Conservation (phyloP, 805 yeast genomes). For the Zygosaccharomyces siamensis region DNA sequence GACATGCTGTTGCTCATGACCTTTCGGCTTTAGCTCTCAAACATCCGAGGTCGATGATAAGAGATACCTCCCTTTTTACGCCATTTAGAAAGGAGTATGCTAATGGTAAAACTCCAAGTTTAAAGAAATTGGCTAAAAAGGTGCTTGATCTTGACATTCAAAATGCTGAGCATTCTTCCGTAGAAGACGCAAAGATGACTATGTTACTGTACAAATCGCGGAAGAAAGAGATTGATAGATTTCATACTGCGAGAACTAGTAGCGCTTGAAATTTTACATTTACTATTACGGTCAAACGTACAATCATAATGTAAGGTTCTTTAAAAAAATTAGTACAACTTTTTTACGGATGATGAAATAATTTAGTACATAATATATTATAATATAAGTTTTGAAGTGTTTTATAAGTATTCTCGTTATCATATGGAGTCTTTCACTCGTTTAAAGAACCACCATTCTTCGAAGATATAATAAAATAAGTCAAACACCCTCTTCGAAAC, state of each 20-base stretch:
- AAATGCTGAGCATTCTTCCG: conserved; percentile 73
- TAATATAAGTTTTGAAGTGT: not conserved
- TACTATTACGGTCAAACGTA: not conserved
- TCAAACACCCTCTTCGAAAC: conserved; percentile 1
- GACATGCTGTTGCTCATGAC: conserved; percentile 84
- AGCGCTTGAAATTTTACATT: not conserved
- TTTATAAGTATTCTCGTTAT: not conserved
- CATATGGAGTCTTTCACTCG: not conserved
- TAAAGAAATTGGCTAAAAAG: conserved; percentile 59
- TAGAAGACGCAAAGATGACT: conserved; percentile 85
- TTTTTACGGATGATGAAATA: not conserved
- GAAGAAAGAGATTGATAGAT: conserved; percentile 56
- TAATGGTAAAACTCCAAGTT: conserved; percentile 65
- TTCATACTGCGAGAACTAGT: conserved; percentile 22
- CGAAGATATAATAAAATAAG: not conserved
- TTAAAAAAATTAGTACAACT: not conserved
- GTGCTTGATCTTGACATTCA: conserved; percentile 62
- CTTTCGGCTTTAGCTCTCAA: conserved; percentile 59
- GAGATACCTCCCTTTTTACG: conserved; percentile 69
- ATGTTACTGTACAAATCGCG: conserved; percentile 70
- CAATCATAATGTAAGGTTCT: not conserved
- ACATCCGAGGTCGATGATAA: conserved; percentile 56
- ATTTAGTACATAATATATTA: conserved; percentile 1
- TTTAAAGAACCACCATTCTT: not conserved
- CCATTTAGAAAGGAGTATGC: conserved; percentile 53